phyloP scores from a whole-genome alignment of 2,329 filamentous ascomycete genomes.

The Aspergillus sp. region DNA sequence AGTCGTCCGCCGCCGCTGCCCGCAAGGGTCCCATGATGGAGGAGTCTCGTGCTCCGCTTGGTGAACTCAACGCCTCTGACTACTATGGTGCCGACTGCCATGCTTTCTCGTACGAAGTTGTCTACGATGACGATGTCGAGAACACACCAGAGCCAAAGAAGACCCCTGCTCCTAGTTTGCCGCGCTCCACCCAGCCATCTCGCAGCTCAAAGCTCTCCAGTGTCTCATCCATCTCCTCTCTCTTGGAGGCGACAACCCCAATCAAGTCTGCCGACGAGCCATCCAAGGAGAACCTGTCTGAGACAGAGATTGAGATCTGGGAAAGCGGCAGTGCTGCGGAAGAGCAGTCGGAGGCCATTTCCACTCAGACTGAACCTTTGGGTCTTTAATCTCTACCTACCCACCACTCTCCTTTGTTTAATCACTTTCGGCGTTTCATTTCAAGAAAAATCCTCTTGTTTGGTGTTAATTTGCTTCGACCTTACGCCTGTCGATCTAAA shows the following conservation, averaged over 20 bases:
- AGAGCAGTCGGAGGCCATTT: slow-evolving; percentile 21
- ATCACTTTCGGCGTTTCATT: too few species aligned
- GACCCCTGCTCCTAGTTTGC: slow-evolving; percentile 3
- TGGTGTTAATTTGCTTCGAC: too few species aligned
- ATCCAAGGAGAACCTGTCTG: slow-evolving; percentile 48
- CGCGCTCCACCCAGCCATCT: slow-evolving; percentile 6
- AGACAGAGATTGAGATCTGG: slow-evolving; percentile 60
- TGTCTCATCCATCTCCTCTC: slow-evolving; percentile 21
- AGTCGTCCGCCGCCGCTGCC: slow-evolving; percentile 17
- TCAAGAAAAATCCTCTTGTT: too few species aligned
- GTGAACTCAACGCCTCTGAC: slow-evolving; percentile 62
- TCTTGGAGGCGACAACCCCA: slow-evolving; percentile 16
- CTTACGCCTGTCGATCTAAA: neutral
- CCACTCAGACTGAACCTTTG: too few species aligned
- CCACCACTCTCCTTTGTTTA: too few species aligned
- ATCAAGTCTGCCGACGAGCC: slow-evolving; percentile 37
- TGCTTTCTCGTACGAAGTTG: slow-evolving; percentile 56
- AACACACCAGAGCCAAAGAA: slow-evolving; percentile 10
- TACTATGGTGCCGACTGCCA: slow-evolving; percentile 65
- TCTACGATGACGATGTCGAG: slow-evolving; percentile 55
- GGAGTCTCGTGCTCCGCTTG: slow-evolving; percentile 62
- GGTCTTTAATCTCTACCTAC: too few species aligned
- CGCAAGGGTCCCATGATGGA: slow-evolving; percentile 54
- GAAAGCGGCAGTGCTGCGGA: slow-evolving; percentile 64
- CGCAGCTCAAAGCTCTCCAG: slow-evolving; percentile 15